Conservation (phyloP, 371 early-diverging fungal genomes). For the Actinomortierella ambigua region DNA sequence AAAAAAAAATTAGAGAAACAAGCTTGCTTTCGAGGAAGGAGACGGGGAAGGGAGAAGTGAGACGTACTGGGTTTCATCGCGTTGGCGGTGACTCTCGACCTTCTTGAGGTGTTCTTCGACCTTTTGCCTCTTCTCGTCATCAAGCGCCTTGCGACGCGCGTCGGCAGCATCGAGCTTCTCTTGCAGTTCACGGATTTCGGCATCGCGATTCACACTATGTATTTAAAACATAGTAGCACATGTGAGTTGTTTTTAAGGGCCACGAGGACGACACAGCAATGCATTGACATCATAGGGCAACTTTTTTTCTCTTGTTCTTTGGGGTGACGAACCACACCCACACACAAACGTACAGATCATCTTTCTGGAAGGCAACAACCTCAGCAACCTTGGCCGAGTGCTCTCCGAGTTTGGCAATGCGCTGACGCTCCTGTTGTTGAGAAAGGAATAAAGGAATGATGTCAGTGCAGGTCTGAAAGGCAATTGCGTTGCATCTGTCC, state of each 20-base stretch:
- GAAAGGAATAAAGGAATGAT: background rate
- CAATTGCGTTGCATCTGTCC: no score
- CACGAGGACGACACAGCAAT: background rate
- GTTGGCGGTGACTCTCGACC: slow-evolving; percentile 29
- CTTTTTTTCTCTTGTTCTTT: background rate
- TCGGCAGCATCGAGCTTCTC: slow-evolving; percentile 40
- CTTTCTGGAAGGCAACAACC: slow-evolving; percentile 36
- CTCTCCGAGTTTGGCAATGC: slow-evolving; percentile 35
- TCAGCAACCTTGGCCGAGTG: slow-evolving; percentile 39
- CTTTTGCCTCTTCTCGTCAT: slow-evolving; percentile 35
- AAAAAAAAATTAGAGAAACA: background rate
- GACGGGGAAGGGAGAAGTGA: background rate
- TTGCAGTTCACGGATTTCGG: slow-evolving; percentile 36
- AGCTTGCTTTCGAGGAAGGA: background rate
- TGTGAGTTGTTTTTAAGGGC: no score
- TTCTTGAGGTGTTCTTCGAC: slow-evolving; percentile 33
- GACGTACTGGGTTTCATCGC: slow-evolving; percentile 16
- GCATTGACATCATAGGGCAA: background rate
- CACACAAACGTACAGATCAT: slow-evolving; percentile 15
- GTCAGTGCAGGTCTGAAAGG: no score
- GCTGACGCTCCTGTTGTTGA: slow-evolving; percentile 25
- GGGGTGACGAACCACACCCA: background rate
- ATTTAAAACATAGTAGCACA: no score
- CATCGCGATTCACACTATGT: slow-evolving; percentile 25
- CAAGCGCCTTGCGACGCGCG: slow-evolving; percentile 35